Base-by-base conservation (phyloP, 2,329 filamentous ascomycete genomes). In the Colletotrichum incanum region DNA sequence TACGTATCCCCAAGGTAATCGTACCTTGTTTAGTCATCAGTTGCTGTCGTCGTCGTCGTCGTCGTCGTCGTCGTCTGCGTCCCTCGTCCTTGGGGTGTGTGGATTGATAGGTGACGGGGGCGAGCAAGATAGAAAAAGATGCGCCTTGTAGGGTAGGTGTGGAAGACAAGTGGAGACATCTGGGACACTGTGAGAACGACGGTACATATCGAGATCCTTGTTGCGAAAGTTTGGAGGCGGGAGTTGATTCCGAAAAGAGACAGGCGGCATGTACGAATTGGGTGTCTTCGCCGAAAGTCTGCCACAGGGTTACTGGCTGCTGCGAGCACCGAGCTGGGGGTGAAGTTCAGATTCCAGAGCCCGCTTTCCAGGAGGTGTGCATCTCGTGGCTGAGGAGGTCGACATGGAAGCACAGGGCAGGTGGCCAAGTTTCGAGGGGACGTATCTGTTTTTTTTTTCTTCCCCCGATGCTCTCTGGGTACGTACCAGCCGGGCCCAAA, bases 201-300 rank as follows among this genome's bases (percentile, higher is more conserved):
- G 52, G 23, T 66, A 70, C 67, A 61, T 70, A 54, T 28, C 28
- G 8, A 6, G 2, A 66, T 39, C 52, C 62, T 28, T 58, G 43
- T 14, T 45, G 16, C 9, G 49, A 60, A 54, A 31, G 49, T 37
- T 59, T 66, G 67, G 37, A 56, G 37, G 47, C 43, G 16, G 62
- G 26, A 39, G 16, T n/a, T 39, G 8, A 11, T 3, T 16, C 67
- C 54, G 20, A 34, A 65, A 65, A 16, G 26, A 60, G 67, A 37
- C 56, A 56, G 39, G 31, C 49, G 67, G 55, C 67, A 34, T 39
- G 67, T 71, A 41, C 39, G 12, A 71, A 67, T 67, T n/a, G 5
- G n/a, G 37, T n/a, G 8, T 1, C n/a, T 39, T 31, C n/a, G 14
- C 59, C 60, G 50, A 52, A 52, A 61, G 55, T 61, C 63, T 65